These are phyloP conservation scores for Pneumocystis jirovecii DNA, from an alignment of 1,139 yeast species.

Conservation along the genomic window DNA sequence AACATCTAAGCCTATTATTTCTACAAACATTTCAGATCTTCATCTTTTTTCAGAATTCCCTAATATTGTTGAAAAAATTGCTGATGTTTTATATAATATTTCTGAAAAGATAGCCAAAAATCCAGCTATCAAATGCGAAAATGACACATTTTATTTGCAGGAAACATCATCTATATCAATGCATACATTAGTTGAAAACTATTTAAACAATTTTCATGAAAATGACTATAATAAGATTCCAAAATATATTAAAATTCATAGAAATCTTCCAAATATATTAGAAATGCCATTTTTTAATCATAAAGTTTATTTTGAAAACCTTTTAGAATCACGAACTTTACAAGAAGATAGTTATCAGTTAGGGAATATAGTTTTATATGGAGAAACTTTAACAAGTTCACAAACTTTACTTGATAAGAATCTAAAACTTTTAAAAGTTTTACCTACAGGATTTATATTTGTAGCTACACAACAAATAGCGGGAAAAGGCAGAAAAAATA, in stretches of 20 bases:
- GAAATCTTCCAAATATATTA: background rate
- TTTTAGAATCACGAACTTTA: background rate
- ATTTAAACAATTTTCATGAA: background rate
- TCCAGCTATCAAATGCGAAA: background rate
- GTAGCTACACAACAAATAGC: conserved; percentile 40
- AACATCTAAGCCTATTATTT: background rate
- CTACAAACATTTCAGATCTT: background rate
- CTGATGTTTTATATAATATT: background rate
- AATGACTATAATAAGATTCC: background rate
- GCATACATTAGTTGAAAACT: background rate
- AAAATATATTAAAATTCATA: background rate
- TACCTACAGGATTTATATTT: background rate
- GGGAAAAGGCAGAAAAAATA: conserved; percentile 91
- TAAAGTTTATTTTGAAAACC: background rate
- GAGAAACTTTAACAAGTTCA: background rate
- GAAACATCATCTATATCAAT: background rate
- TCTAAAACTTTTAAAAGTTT: background rate
- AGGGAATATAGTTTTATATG: background rate
- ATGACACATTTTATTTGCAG: background rate
- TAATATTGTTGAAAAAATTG: background rate
- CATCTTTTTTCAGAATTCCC: background rate
- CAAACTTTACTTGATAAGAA: background rate
- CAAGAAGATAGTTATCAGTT: background rate
- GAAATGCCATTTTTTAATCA: background rate
- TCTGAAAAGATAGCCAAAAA: background rate